Evolutionary conservation across 305 asterid genomes (phyloP).

Genomic region (Salvia sclarea): DNA sequence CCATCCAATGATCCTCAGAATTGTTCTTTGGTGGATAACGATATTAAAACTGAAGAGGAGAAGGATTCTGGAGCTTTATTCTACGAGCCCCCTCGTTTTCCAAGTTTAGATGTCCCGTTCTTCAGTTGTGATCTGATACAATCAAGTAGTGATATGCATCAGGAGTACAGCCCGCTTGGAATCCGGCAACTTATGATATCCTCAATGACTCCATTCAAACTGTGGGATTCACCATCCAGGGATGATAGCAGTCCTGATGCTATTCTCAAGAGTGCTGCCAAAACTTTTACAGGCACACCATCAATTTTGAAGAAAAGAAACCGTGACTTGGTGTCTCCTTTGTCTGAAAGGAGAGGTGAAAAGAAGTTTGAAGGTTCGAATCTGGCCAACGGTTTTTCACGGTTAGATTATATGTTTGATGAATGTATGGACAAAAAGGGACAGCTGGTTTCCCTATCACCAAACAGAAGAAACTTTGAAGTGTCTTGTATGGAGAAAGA

Average conservation of each 20-base stretch:
- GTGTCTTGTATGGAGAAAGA: slow-evolving; percentile 59
- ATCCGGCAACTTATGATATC: slow-evolving; percentile 92
- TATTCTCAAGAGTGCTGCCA: slow-evolving; percentile 90
- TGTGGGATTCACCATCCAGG: slow-evolving; percentile 91
- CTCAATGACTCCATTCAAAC: slow-evolving; percentile 73
- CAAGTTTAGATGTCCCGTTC: slow-evolving; percentile 91
- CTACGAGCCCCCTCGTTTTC: slow-evolving; percentile 99
- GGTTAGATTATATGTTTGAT: slow-evolving; percentile 72
- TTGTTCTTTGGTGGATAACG: slow-evolving; percentile 39
- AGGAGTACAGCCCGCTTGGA: slow-evolving; percentile 96
- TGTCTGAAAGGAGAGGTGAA: slow-evolving; percentile 82
- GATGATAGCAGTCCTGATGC: slow-evolving; percentile 82
- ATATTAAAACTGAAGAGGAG: slow-evolving; percentile 42
- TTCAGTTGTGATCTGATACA: slow-evolving; percentile 89
- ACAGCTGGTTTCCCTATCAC: slow-evolving; percentile 35
- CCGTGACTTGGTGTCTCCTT: slow-evolving; percentile 89
- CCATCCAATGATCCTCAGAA: slow-evolving; percentile 44
- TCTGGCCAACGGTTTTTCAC: slow-evolving; percentile 55
- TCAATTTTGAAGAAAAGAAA: slow-evolving; percentile 92
- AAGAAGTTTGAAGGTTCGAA: slow-evolving; percentile 72
- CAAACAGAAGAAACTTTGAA: slow-evolving; percentile 36
- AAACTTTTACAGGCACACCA: slow-evolving; percentile 78
- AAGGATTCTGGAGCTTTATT: slow-evolving; percentile 67
- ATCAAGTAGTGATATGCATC: slow-evolving; percentile 76
- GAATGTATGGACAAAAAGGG: slow-evolving; percentile 50